Evolutionary conservation across 371 early-diverging fungal species (phyloP), one percentile per base, ranked within the genome.

Genomic region (Chytridiales sp.): DNA sequence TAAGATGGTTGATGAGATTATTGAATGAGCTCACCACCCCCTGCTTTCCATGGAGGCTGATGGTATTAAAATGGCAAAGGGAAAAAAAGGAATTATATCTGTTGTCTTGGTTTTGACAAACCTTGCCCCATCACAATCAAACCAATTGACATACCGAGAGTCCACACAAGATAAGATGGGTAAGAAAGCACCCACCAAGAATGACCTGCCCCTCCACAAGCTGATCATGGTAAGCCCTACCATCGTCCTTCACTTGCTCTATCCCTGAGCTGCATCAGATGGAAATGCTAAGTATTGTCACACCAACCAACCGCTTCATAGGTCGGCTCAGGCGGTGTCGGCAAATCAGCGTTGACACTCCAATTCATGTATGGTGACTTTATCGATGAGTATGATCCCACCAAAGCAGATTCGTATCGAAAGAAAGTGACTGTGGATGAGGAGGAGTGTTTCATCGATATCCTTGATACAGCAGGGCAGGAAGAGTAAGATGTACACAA

Each of bases 351-450:
- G 21, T 71, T 94, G 56, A 92, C 93, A 3, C 76, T 94, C 39
- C 91, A 91, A 69, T 93, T 87, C 81, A 79, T 92, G 90, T 92
- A 92, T 64, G 90, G 91, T 53, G 92, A 94, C 79, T 94, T 94
- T 76, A 89, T 91, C 57, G 93, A 94, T 75, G 91, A 91, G 72
- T 94, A 94, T 70, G 95, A 94, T 71, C 95, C 95, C 4, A 94
- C 95, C n/a, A 92, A 92, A 67, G 95, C 92, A 48, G 95, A 94
- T 67, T 89, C 73, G 26, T 78, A 78, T 59, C 66, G 78, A 17
- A 75, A 75, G 55, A 78, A 78, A 57, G 60, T 65, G 35, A 55
- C 50, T 21, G 64, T 77, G 6, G 66, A 62, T 44, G 50, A 76
- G 13, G 75, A 81, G 47, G 93, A 92, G 56, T 89, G 89, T 58